phyloP scores from a whole-genome alignment of 495 filamentous ascomycete genomes.

The Annulohypoxylon maeteangense region DNA sequence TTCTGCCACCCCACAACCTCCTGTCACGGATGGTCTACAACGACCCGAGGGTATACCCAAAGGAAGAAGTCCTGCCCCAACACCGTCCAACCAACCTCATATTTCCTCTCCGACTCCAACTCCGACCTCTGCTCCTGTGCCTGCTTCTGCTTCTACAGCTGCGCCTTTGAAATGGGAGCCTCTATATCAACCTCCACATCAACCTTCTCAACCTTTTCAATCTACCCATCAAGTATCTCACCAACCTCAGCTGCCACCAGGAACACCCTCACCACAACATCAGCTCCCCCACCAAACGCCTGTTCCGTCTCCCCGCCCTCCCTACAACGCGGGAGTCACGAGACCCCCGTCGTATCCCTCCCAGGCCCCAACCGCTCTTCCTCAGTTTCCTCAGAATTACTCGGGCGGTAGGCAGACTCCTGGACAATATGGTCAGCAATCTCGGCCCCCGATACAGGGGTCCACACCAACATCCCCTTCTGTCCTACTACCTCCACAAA shows the following conservation, averaged over 20 bases:
- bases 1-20: constrained; percentile 38
- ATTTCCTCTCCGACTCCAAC: constrained; percentile 10
- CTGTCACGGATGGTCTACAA: constrained; percentile 47
- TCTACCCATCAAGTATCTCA: constrained; percentile 40
- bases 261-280: constrained; percentile 19
- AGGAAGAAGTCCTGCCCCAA: constrained; percentile 43
- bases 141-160: constrained; percentile 30
- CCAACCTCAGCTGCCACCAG: constrained; percentile 40
- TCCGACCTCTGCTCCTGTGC: constrained; percentile 19
- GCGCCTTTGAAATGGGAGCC: constrained; percentile 61
- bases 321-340: constrained; percentile 36
- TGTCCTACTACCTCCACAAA: constrained; percentile 54
- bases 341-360: constrained; percentile 42
- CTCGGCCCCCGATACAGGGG: constrained; percentile 29
- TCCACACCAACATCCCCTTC: constrained; percentile 41
- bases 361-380: constrained; percentile 34
- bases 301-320: constrained; percentile 43
- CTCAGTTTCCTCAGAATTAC: constrained; percentile 42
- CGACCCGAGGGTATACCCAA: constrained; percentile 39
- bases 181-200: constrained; percentile 54
- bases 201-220: constrained; percentile 33
- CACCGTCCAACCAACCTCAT: constrained; percentile 42
- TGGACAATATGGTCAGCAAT: constrained; percentile 39
- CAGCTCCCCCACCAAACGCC: constrained; percentile 43
- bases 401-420: constrained; percentile 33